Percentiles rank a stretch among this genome's conserved stretches.
These are phyloP conservation scores for Hyphodiscus hymeniophilus DNA, from an alignment of 495 filamentous ascomycete genomes.

Conservation along the genomic window DNA sequence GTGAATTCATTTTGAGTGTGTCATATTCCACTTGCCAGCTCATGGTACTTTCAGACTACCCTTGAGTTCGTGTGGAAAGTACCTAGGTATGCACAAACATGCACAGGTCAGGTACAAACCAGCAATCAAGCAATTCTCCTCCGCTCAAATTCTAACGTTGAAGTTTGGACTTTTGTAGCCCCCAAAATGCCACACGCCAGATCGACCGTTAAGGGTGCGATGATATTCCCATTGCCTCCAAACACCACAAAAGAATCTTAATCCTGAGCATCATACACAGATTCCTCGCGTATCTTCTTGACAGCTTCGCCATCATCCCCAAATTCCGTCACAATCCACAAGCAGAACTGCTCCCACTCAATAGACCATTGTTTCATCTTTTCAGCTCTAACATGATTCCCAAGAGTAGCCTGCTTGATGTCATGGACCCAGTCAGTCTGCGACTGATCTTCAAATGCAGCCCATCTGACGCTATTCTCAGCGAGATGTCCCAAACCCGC, in stretches of 20 bases:
- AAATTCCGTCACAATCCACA: constrained; percentile 81
- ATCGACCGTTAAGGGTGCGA: too few relatives aligned
- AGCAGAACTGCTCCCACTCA: constrained; percentile 84
- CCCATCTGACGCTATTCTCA: constrained; percentile 88
- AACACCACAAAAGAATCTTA: not conserved
- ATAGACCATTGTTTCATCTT: constrained; percentile 68
- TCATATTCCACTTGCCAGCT: too few relatives aligned
- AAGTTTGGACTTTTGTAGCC: constrained; percentile 4
- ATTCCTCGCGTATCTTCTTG: constrained; percentile 5
- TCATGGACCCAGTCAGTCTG: constrained; percentile 60
- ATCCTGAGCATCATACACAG: constrained; percentile 9
- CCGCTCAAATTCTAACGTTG: constrained; percentile 1
- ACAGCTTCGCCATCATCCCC: constrained; percentile 43
- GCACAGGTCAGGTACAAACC: not conserved
- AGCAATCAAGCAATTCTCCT: not conserved
- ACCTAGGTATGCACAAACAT: too few relatives aligned
- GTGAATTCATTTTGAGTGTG: too few relatives aligned
- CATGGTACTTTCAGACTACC: too few relatives aligned
- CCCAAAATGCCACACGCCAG: too few relatives aligned
- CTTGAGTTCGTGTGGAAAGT: too few relatives aligned
- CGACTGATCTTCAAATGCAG: constrained; percentile 73
- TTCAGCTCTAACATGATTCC: constrained; percentile 61
- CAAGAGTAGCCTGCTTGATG: constrained; percentile 64
- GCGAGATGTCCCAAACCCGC: constrained; percentile 76
- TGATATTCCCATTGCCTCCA: not conserved